Percentiles rank a stretch among this genome's conserved stretches.
Evolutionary conservation across 768 basidiomycete genomes (phyloP).

Genomic region (Leccinum longicurvipes): DNA sequence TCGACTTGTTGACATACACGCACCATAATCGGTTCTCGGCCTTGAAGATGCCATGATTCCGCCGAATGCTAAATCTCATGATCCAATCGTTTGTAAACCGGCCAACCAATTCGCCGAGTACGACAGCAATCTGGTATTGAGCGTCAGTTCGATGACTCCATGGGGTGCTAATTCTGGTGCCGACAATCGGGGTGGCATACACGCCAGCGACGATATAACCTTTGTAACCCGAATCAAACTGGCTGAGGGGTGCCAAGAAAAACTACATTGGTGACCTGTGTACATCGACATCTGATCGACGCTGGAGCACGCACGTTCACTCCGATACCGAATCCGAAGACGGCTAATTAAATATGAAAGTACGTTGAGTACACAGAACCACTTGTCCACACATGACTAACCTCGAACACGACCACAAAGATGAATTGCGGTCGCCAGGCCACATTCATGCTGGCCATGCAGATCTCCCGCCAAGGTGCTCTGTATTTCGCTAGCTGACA

Average conservation of each 20-base stretch:
- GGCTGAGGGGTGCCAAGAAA: constrained; percentile 48
- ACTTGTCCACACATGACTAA: constrained; percentile 1
- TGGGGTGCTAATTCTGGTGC: neutral
- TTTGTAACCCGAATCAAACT: constrained; percentile 44
- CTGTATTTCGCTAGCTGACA: constrained; percentile 44
- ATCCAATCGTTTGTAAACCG: constrained; percentile 51
- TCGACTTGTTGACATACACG: neutral
- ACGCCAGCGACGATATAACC: constrained; percentile 40
- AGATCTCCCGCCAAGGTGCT: constrained; percentile 35
- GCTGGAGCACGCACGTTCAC: constrained; percentile 33
- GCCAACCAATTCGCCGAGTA: constrained; percentile 51
- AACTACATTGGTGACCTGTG: constrained; percentile 52
- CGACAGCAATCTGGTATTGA: constrained; percentile 39
- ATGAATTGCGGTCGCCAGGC: constrained; percentile 51
- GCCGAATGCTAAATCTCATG: constrained; percentile 39
- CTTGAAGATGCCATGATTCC: constrained; percentile 50
- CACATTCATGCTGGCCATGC: constrained; percentile 35
- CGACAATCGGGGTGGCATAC: constrained; percentile 44
- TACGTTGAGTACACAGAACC: neutral
- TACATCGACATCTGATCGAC: neutral
- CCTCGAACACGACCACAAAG: constrained; percentile 38
- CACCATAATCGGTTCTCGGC: constrained; percentile 47
- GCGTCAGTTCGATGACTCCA: neutral
- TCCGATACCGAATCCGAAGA: constrained; percentile 51
- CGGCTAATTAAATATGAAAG: constrained; percentile 27